Percentiles rank a stretch among this genome's conserved stretches.
These are phyloP conservation scores for Dissophora globulifera DNA, from an alignment of 192 early-diverging fungal species.

Conservation along the genomic window DNA sequence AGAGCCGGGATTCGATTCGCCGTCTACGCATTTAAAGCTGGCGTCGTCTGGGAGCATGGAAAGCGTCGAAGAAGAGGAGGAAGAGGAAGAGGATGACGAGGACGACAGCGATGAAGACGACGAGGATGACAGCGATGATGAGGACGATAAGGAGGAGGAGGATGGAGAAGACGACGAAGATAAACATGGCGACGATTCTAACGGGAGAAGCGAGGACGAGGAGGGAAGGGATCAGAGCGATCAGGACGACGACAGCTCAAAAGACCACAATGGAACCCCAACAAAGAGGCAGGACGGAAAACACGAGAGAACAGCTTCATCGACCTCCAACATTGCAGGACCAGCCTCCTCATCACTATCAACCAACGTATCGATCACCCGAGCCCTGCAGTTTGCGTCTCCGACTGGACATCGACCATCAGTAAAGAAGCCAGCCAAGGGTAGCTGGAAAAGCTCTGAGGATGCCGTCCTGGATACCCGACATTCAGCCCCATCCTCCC, in stretches of 20 bases:
- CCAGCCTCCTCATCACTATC: neutral
- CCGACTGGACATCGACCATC: conserved; percentile 39
- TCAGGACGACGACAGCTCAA: no score
- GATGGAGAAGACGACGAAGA: neutral
- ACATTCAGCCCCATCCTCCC: no score
- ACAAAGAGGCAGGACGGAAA: no score
- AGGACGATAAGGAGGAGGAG: conserved; percentile 5
- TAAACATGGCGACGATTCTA: neutral
- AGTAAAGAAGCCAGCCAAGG: conserved; percentile 43
- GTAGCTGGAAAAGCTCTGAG: conserved; percentile 38
- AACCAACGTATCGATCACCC: conserved; percentile 10
- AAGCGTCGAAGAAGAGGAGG: conserved; percentile 31
- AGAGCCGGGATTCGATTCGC: neutral
- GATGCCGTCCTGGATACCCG: no score
- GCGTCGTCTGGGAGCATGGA: conserved; percentile 27
- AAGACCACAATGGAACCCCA: no score
- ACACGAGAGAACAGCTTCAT: no score
- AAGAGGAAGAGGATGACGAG: conserved; percentile 34
- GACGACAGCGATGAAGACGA: conserved; percentile 4
- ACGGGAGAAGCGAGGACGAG: neutral
- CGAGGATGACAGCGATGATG: neutral
- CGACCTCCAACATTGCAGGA: no score
- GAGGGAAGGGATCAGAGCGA: no score
- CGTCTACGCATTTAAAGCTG: conserved; percentile 6
- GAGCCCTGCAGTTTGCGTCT: conserved; percentile 37